phyloP scores from a whole-genome alignment of 495 filamentous ascomycete genomes.

The Bathelium albidoporum region DNA sequence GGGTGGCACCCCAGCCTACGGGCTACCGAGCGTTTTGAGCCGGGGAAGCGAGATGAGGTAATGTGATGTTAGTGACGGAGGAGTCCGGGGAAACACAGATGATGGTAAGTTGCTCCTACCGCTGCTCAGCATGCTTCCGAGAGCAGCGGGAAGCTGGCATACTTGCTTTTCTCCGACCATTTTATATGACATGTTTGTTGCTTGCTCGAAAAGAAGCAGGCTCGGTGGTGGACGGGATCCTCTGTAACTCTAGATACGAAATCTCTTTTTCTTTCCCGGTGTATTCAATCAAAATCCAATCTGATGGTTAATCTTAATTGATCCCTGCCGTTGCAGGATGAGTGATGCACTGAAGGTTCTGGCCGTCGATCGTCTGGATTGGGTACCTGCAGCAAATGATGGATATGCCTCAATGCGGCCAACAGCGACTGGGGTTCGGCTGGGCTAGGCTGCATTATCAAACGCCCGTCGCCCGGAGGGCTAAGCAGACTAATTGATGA shows the following conservation, averaged over 20 bases:
- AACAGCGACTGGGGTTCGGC: too few species aligned
- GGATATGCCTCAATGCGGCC: too few species aligned
- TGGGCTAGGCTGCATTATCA: not conserved
- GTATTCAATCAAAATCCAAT: not conserved
- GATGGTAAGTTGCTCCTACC: not conserved
- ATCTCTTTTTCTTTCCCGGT: not conserved
- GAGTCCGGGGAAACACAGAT: too few species aligned
- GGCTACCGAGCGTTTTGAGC: conserved; percentile 30
- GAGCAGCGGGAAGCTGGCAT: not conserved
- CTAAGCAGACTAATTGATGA: not conserved
- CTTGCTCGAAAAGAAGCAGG: not conserved
- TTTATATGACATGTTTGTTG: too few species aligned
- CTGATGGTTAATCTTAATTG: too few species aligned
- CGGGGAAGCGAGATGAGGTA: conserved; percentile 7
- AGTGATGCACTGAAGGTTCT: too few species aligned
- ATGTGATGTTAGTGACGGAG: too few species aligned
- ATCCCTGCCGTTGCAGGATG: too few species aligned
- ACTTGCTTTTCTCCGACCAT: too few species aligned
- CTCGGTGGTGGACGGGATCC: not conserved
- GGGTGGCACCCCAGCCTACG: conserved; percentile 33
- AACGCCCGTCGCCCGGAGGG: not conserved
- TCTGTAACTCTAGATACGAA: conserved; percentile 1
- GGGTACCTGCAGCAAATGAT: too few species aligned
- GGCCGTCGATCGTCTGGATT: too few species aligned
- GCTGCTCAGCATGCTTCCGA: not conserved